Base-by-base conservation (phyloP, 768 basidiomycete species). In the Hericium erinaceus region DNA sequence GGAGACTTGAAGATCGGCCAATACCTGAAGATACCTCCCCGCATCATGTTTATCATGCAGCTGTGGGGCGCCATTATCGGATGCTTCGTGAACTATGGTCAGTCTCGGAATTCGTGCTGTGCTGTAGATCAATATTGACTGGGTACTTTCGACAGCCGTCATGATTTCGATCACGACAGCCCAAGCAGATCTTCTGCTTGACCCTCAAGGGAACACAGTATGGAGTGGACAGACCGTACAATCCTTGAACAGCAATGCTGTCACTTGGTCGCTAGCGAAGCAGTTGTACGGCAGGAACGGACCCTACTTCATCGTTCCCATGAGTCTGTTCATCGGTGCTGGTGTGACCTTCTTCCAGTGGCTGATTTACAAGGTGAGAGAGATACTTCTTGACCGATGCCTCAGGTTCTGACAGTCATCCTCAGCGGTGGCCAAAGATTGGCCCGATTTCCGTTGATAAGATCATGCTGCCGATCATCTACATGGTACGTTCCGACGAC, bases 261-360 rank as follows among this genome's bases (percentile, higher is more conserved):
- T 84, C 3, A 83, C 83, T 5, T 85, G 83, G 83, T 82, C 82
- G 2, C 72, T 85, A 16, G 80, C 82, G 4, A 81, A 80, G 57
- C 65, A 81, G 44, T 67, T 85, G 4, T 85, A 84, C 61, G 76
- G 80, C 0, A 73, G 72, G 41, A 67, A 73, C 39, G 80, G 81
- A 0, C 80, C 77, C 8, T 85, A 85, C 64, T 76, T 80, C 62
- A 73, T 81, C 55, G 71, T 85, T 37, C 82, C 82, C 0, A 68
- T 83, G 68, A 72, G 75, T 48, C 66, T 83, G 55, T 53, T 83
- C 18, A 74, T 84, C 57, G 83, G 83, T 11, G 76, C 80, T 70
- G 72, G 73, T 2, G 75, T 76, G 1, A 82, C 80, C 1, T 65
- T 73, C 50, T 60, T 83, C 22, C 81, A 83, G 55, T 84, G 79